A percentile compares a stretch with the other conserved stretches of the same genome.
phyloP scores from a whole-genome alignment of 2,329 filamentous ascomycete species.

The Fusarium caatingaense region DNA sequence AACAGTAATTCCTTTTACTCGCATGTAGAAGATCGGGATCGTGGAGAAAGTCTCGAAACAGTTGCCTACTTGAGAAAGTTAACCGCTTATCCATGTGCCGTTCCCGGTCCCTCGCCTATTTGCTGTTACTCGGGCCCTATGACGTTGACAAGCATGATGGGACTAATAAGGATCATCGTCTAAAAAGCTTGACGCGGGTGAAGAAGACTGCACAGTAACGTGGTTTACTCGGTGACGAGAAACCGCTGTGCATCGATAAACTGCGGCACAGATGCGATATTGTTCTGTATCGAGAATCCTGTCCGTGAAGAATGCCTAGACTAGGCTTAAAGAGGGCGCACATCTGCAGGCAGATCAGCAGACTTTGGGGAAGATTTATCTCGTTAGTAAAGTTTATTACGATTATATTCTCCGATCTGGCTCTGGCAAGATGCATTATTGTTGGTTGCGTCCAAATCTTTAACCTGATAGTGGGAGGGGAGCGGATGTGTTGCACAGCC shows the following conservation, averaged over 20 bases:
- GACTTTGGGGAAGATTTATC: constrained; percentile 6
- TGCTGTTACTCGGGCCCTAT: constrained; percentile 7
- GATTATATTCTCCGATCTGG: constrained; percentile 11
- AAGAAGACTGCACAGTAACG: constrained; percentile 10
- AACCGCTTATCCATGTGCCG: constrained; percentile 19
- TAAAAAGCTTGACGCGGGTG: not conserved
- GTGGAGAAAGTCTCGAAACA: constrained; percentile 18
- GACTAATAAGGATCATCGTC: constrained; percentile 25
- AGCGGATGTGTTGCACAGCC: constrained; percentile 43
- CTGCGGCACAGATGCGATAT: constrained; percentile 3
- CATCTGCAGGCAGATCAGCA: constrained; percentile 9
- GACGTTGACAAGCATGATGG: constrained; percentile 19
- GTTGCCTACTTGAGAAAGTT: constrained; percentile 19
- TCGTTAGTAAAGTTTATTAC: not conserved
- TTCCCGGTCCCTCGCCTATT: constrained; percentile 27
- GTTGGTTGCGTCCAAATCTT: constrained; percentile 6
- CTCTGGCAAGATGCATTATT: not conserved
- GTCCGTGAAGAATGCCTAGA: constrained; percentile 18
- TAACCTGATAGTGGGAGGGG: not conserved
- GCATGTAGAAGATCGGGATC: constrained; percentile 12
- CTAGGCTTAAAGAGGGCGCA: constrained; percentile 6
- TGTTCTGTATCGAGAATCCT: not conserved
- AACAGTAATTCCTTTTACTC: not conserved
- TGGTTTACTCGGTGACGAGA: constrained; percentile 2
- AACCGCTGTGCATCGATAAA: not conserved